Conservation (phyloP, 2,329 filamentous ascomycete species). For the Blastomyces silverae region DNA sequence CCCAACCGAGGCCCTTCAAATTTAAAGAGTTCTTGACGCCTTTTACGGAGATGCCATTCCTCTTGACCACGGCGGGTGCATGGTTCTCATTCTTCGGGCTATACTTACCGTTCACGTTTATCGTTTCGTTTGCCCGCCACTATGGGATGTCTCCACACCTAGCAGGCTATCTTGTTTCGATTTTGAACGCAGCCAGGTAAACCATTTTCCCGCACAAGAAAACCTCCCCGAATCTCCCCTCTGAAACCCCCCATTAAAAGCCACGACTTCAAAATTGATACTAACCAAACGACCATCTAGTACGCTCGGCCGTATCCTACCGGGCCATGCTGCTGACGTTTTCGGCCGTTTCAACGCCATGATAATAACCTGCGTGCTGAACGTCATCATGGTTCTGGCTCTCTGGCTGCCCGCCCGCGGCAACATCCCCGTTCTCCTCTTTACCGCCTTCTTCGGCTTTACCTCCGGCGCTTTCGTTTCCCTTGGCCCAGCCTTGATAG, state of each 20-base stretch:
- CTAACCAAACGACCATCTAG: conserved; percentile 21
- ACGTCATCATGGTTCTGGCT: conserved; percentile 46
- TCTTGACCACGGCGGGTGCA: conserved; percentile 40
- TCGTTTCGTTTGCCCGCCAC: conserved; percentile 42
- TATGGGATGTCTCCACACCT: conserved; percentile 46
- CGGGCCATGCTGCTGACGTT: conserved; percentile 49
- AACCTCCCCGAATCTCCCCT: background rate
- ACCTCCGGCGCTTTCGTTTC: conserved; percentile 60
- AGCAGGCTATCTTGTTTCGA: conserved; percentile 48
- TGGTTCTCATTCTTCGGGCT: conserved; percentile 57
- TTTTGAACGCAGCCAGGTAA: conserved; percentile 47
- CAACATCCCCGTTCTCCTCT: conserved; percentile 56
- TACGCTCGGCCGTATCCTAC: conserved; percentile 52
- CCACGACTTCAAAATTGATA: background rate
- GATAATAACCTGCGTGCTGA: conserved; percentile 43
- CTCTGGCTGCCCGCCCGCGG: conserved; percentile 51
- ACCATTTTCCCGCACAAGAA: conserved; percentile 9
- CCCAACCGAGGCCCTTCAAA: conserved; percentile 37
- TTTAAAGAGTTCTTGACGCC: conserved; percentile 45
- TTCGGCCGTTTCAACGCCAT: conserved; percentile 51
- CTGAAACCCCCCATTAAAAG: background rate
- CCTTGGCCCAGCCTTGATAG: conserved; percentile 57
- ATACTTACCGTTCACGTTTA: conserved; percentile 51
- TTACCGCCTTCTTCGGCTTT: conserved; percentile 63
- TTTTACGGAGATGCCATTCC: conserved; percentile 44